phyloP scores from a whole-genome alignment of 1,284 basidiomycete species.

The Ustilago trichophora region DNA sequence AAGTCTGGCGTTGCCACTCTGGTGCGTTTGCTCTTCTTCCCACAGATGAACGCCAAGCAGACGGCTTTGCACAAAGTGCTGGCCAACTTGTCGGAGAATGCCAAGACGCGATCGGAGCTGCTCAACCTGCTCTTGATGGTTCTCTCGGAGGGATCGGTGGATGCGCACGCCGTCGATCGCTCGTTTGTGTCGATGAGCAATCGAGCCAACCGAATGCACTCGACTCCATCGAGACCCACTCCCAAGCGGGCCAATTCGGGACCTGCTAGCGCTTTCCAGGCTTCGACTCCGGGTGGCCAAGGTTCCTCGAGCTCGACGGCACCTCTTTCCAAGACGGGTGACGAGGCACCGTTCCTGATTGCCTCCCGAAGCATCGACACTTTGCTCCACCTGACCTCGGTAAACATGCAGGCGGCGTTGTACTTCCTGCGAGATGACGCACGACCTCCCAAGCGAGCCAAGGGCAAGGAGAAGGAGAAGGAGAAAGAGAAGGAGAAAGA shows the following conservation, averaged over 20 bases:
- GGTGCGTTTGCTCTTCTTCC: slow-evolving; percentile 94
- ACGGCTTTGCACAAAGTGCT: slow-evolving; percentile 87
- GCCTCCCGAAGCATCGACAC: slow-evolving; percentile 63
- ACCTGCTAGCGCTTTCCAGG: slow-evolving; percentile 24
- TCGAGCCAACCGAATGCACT: slow-evolving; percentile 43
- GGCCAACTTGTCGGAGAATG: slow-evolving; percentile 94
- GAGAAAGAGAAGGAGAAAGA: slow-evolving; percentile 8
- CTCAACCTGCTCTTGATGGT: slow-evolving; percentile 91
- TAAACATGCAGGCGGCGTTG: slow-evolving; percentile 57
- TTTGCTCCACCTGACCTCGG: slow-evolving; percentile 53
- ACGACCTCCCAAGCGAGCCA: slow-evolving; percentile 45
- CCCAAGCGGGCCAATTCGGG: slow-evolving; percentile 45
- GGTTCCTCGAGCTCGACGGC: slow-evolving; percentile 28
- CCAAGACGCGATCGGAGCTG: slow-evolving; percentile 87
- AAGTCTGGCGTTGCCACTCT: slow-evolving; percentile 88
- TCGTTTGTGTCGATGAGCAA: slow-evolving; percentile 85
- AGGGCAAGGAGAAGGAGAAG: slow-evolving; percentile 56
- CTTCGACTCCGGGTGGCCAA: slow-evolving; percentile 9
- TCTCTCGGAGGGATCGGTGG: slow-evolving; percentile 92
- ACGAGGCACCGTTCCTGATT: slow-evolving; percentile 65
- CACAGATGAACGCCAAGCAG: slow-evolving; percentile 82
- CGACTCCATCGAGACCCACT: slow-evolving; percentile 55
- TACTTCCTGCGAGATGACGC: slow-evolving; percentile 63
- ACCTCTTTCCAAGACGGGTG: slow-evolving; percentile 63
- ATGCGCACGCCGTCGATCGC: slow-evolving; percentile 88